These are phyloP conservation scores for Geotrichum carabidarum DNA, from an alignment of 1,139 yeast genomes.

Conservation along the genomic window DNA sequence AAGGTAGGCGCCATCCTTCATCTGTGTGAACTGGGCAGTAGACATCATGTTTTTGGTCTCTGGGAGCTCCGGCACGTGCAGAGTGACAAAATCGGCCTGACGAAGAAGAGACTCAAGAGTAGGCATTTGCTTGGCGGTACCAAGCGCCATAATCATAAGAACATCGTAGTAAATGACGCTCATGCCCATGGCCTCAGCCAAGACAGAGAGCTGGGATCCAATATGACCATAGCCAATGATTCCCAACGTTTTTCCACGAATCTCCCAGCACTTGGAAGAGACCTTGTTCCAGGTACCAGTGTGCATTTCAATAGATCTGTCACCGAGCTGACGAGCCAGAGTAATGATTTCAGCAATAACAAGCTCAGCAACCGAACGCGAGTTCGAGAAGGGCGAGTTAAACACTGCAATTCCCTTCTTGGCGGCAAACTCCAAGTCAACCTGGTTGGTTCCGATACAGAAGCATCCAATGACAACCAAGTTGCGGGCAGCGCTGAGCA, in stretches of 20 bases:
- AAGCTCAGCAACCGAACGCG: constrained; percentile 96
- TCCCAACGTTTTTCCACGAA: constrained; percentile 96
- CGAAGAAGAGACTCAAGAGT: constrained; percentile 76
- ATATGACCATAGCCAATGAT: constrained; percentile 97
- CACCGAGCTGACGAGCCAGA: constrained; percentile 94
- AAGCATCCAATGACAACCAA: constrained; percentile 92
- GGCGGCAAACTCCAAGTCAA: constrained; percentile 87
- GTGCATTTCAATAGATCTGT: constrained; percentile 93
- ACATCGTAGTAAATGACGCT: constrained; percentile 91
- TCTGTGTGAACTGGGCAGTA: constrained; percentile 86
- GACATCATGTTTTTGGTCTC: constrained; percentile 90
- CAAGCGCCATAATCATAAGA: constrained; percentile 88
- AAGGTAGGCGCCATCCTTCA: constrained; percentile 93
- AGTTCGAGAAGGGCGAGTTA: constrained; percentile 97
- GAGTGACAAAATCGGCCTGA: constrained; percentile 80
- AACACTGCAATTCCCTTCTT: constrained; percentile 90
- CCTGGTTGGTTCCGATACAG: constrained; percentile 99
- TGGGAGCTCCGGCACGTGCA: constrained; percentile 91
- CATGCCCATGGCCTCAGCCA: constrained; percentile 98
- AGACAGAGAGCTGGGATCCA: constrained; percentile 92
- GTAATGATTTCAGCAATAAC: constrained; percentile 93
- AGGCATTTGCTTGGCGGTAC: constrained; percentile 91
- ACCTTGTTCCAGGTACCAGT: constrained; percentile 98
- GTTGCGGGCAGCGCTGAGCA: constrained; percentile 80
- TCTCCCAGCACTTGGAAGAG: constrained; percentile 94